phyloP scores from a whole-genome alignment of 257 asterid species.

The Paulownia fortunei region DNA sequence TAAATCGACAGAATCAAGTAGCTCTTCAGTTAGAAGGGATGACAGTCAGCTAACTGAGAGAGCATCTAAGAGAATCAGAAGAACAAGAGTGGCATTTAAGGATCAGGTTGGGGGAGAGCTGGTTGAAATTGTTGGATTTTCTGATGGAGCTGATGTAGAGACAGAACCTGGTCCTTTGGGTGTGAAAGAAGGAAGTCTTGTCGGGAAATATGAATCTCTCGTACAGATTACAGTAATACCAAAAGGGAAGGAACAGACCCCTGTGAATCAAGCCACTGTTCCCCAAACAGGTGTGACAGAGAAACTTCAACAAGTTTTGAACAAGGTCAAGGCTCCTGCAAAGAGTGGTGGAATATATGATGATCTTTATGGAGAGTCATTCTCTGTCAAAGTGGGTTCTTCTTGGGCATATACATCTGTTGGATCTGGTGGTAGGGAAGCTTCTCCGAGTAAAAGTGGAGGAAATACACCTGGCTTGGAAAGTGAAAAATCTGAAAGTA shows the following conservation, averaged over 20 bases:
- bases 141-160: slow-evolving; percentile 96
- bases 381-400: slow-evolving; percentile 77
- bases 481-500: slow-evolving; percentile 40
- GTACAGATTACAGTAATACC: slow-evolving; percentile 86
- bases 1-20: slow-evolving; percentile 38
- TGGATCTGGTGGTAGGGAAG: slow-evolving; percentile 43
- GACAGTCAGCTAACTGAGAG: slow-evolving; percentile 47
- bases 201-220: slow-evolving; percentile 94
- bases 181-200: slow-evolving; percentile 98
- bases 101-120: slow-evolving; percentile 94
- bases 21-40: slow-evolving; percentile 40
- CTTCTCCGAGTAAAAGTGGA: slow-evolving; percentile 44
- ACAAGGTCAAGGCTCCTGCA: slow-evolving; percentile 79
- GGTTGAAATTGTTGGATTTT: slow-evolving; percentile 85
- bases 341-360: slow-evolving; percentile 84
- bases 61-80: slow-evolving; percentile 76
- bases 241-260: slow-evolving; percentile 73
- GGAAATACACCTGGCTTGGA: slow-evolving; percentile 42
- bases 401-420: slow-evolving; percentile 79
- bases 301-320: slow-evolving; percentile 81
- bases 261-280: slow-evolving; percentile 48
- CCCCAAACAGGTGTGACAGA: slow-evolving; percentile 79
- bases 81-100: slow-evolving; percentile 74
- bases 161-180: slow-evolving; percentile 96
- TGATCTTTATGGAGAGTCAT: slow-evolving; percentile 90